Conservation (phyloP, 2,329 filamentous ascomycete species). For the Colletotrichum somersetense region DNA sequence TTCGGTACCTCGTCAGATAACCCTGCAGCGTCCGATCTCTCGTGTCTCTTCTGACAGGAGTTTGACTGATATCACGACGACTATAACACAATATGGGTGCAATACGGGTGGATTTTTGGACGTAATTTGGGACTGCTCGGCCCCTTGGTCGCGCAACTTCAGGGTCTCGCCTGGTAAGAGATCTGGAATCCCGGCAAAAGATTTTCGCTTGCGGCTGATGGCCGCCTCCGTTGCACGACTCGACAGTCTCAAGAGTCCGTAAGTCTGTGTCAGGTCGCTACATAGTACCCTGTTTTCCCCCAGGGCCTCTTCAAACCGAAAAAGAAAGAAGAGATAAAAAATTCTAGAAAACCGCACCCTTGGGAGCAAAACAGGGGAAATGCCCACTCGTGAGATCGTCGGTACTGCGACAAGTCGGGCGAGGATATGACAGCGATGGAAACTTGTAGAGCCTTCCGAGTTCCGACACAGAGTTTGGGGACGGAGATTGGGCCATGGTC, state of each 20-base stretch:
- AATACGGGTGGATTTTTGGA: constrained; percentile 13
- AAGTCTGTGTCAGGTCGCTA: constrained; percentile 13
- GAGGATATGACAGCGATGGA: background rate
- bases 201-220: background rate
- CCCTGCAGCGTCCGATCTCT: constrained; percentile 17
- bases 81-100: constrained; percentile 16
- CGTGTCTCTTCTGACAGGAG: constrained; percentile 11
- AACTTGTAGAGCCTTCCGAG: constrained; percentile 16
- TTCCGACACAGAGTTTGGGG: constrained; percentile 1
- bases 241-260: background rate
- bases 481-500: background rate
- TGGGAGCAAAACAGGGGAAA: background rate
- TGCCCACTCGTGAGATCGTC: constrained; percentile 13
- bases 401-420: constrained; percentile 10
- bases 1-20: constrained; percentile 9
- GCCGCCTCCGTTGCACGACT: constrained; percentile 28
- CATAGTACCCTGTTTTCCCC: background rate
- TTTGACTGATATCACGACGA: constrained; percentile 1
- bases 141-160: constrained; percentile 4
- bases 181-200: background rate
- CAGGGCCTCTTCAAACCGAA: background rate
- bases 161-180: constrained; percentile 7
- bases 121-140: constrained; percentile 14
- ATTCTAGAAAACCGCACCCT: background rate
- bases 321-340: background rate